phyloP scores from a whole-genome alignment of 805 yeast species.

The Grigorovia transvaalensis region DNA sequence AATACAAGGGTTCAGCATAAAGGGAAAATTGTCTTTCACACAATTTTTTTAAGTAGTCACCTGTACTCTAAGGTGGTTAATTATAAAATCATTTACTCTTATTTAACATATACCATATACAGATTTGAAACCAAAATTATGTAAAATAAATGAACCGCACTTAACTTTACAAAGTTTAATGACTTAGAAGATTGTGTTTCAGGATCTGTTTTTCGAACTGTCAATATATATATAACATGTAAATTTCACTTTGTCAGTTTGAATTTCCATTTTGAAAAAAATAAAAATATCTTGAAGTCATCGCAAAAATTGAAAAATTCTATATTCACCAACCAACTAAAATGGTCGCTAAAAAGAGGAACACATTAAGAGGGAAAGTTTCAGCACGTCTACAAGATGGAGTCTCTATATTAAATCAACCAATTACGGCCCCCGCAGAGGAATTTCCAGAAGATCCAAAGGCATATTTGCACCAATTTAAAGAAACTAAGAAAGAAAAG shows the following conservation, averaged over 20 bases:
- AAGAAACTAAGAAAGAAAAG: conserved; percentile 45
- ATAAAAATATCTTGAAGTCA: neutral
- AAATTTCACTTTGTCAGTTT: neutral
- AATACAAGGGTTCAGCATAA: conserved; percentile 50
- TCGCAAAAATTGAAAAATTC: neutral
- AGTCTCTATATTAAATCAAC: conserved; percentile 13
- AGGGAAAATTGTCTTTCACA: neutral
- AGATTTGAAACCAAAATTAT: neutral
- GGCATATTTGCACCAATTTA: conserved; percentile 43
- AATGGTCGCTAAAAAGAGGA: conserved; percentile 39
- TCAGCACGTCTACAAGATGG: conserved; percentile 26
- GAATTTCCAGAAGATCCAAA: conserved; percentile 30
- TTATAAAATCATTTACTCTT: neutral
- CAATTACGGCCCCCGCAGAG: neutral
- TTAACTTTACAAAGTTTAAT: neutral
- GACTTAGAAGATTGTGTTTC: too few relatives aligned
- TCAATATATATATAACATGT: too few relatives aligned
- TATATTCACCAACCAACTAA: neutral
- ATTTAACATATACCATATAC: neutral
- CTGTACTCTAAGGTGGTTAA: neutral
- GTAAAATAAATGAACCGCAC: neutral
- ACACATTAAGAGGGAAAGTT: conserved; percentile 34
- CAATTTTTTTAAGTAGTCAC: too few relatives aligned
- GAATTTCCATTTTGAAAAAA: neutral
- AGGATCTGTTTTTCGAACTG: too few relatives aligned